Conservation (phyloP, 768 basidiomycete genomes). For the Galerina sulciceps region DNA sequence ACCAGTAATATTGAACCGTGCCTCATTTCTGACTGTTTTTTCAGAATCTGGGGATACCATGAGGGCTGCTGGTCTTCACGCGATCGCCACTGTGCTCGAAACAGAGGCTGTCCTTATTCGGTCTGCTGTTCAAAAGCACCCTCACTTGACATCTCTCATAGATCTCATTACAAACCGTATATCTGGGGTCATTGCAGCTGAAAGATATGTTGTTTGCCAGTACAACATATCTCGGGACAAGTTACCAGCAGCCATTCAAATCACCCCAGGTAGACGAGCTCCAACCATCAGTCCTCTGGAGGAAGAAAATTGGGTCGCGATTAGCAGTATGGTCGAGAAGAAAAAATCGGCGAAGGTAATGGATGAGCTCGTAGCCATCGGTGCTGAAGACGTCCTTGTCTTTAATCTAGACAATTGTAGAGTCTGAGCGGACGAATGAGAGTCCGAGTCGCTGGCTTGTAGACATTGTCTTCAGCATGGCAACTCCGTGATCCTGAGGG, state of each 20-base stretch:
- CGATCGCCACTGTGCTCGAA: constrained; percentile 87
- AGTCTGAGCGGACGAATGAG: constrained; percentile 51
- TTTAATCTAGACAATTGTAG: constrained; percentile 94
- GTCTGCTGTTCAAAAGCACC: constrained; percentile 65
- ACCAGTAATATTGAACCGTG: background rate
- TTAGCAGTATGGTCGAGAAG: constrained; percentile 92
- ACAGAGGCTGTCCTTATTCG: constrained; percentile 92
- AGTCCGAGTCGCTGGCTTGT: background rate
- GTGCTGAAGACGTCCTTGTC: constrained; percentile 90
- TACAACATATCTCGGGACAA: constrained; percentile 83
- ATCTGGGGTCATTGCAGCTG: constrained; percentile 88
- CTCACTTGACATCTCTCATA: constrained; percentile 69
- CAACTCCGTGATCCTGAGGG: no score
- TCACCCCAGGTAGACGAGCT: constrained; percentile 90
- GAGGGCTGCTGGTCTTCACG: constrained; percentile 95
- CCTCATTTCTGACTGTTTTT: background rate
- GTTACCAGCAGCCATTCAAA: constrained; percentile 60
- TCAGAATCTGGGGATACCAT: constrained; percentile 98
- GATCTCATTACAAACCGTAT: constrained; percentile 84
- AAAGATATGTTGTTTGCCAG: constrained; percentile 86
- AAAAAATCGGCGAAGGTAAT: constrained; percentile 79
- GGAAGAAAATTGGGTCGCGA: constrained; percentile 85
- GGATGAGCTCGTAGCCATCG: constrained; percentile 82
- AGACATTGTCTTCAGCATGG: no score
- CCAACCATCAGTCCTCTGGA: constrained; percentile 90